Base-by-base conservation (phyloP, 768 basidiomycete species). In the Trametes cinnabarina region DNA sequence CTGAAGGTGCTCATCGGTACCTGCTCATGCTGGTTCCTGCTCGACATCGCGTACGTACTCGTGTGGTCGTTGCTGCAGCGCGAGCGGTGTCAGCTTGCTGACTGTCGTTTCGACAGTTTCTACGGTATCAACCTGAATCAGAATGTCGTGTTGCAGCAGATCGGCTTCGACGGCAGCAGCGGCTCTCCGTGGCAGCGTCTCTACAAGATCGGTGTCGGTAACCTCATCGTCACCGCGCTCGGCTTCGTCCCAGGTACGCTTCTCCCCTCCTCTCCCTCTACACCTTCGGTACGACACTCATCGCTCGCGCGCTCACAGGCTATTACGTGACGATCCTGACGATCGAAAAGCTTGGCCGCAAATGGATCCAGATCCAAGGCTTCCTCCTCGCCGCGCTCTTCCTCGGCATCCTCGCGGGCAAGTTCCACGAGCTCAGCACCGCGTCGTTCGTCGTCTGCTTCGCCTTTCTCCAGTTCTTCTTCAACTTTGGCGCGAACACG, bases 401-500 rank as follows among this genome's bases (percentile, higher is more conserved):
- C 75, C 71, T 88, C 66, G 87, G 68, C 15, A 83, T 92, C 60
- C 74, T 91, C 37, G 89, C 90, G 5, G 87, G 80, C 28, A 79
- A 77, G 60, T 90, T 90, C 74, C 41, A 80, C 48, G 69, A 68
- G 0, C 75, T 91, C 14, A 76, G 79, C 66, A 83, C 77, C 10
- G 76, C 77, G 0, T 73, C 81, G 3, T 90, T 91, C 74, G 81
- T 91, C 59, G 85, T 87, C 56, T 81, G 79, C 73, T 92, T 92
- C 67, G 78, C 88, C 0, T 72, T 91, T 63, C 73, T 90, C 22
- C 87, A 88, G 71, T 88, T 88, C 76, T 88, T 90, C 78, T 90
- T 90, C 78, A 90, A 90, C 74, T 91, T 89, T 65, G 88, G 89
- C 19, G 85, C 87, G 3, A 90, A 89, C 66, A 74, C 82, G 79